Percentiles rank a stretch among this genome's conserved stretches.
These are phyloP conservation scores for Metarhizium anisopliae DNA, from an alignment of 2,329 filamentous ascomycete genomes.

Conservation along the genomic window DNA sequence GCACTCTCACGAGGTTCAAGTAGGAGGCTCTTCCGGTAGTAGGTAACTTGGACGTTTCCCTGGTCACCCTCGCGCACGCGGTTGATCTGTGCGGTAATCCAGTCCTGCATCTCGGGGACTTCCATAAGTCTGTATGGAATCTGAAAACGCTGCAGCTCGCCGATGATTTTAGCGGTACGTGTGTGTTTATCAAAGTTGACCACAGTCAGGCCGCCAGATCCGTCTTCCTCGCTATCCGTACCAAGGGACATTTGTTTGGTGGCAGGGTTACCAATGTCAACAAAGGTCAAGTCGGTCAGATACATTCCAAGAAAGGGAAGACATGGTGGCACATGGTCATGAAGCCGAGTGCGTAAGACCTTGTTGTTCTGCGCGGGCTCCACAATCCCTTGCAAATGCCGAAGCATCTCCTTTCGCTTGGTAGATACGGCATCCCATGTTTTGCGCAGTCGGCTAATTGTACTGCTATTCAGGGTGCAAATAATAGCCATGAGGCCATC, in stretches of 20 bases:
- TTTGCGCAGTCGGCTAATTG: conserved; percentile 75
- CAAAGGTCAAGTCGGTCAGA: conserved; percentile 90
- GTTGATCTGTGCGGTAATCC: conserved; percentile 75
- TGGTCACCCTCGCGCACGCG: conserved; percentile 57
- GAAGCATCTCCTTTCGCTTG: conserved; percentile 74
- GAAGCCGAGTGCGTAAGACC: conserved; percentile 70
- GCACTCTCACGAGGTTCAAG: conserved; percentile 64
- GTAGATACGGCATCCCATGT: conserved; percentile 86
- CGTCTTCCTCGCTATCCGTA: conserved; percentile 46
- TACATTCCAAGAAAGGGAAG: conserved; percentile 95
- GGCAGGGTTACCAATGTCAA: conserved; percentile 86
- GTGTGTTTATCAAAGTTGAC: conserved; percentile 98
- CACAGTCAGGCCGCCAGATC: conserved; percentile 60
- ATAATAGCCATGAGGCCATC: conserved; percentile 96
- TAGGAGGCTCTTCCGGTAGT: conserved; percentile 75
- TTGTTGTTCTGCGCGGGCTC: conserved; percentile 90
- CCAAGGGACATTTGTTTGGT: conserved; percentile 59
- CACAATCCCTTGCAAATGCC: conserved; percentile 72
- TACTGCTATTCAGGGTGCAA: conserved; percentile 85
- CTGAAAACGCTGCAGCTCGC: conserved; percentile 92
- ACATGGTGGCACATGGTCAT: conserved; percentile 82
- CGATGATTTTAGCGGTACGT: conserved; percentile 90
- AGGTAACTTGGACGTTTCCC: conserved; percentile 49
- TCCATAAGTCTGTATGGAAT: conserved; percentile 80
- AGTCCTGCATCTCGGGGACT: conserved; percentile 83